phyloP scores from a whole-genome alignment of 495 filamentous ascomycete species.

The Podospora bellae-mahoneyi region DNA sequence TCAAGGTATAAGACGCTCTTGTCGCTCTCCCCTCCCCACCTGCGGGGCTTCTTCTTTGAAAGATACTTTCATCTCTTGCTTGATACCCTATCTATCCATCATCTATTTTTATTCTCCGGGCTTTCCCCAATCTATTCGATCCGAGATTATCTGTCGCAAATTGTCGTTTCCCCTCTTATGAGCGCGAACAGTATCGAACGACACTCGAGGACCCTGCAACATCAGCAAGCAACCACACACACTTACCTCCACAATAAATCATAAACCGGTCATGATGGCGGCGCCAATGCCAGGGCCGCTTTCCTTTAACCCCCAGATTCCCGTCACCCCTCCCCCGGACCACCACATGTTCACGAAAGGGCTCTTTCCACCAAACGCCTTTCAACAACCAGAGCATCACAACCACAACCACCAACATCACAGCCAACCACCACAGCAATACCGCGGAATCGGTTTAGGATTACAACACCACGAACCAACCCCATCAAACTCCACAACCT shows the following conservation, averaged over 20 bases:
- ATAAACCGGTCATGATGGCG: slow-evolving; percentile 22
- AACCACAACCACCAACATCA: background rate
- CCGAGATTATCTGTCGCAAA: background rate
- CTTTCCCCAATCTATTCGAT: background rate
- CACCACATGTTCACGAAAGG: slow-evolving; percentile 29
- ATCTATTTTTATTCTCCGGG: background rate
- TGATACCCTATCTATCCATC: background rate
- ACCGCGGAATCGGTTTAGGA: background rate
- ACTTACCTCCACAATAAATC: background rate
- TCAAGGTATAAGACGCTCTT: slow-evolving; percentile 17
- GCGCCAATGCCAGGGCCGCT: slow-evolving; percentile 23
- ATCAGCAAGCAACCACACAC: background rate
- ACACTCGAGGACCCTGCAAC: background rate
- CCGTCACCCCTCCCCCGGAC: slow-evolving; percentile 33
- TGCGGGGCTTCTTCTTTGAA: slow-evolving; percentile 6
- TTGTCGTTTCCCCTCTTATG: background rate
- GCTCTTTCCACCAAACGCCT: slow-evolving; percentile 10
- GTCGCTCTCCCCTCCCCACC: slow-evolving; percentile 8
- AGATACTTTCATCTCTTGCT: slow-evolving; percentile 12
- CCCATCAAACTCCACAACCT: background rate
- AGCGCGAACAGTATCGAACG: background rate
- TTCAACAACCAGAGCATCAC: background rate
- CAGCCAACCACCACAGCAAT: background rate
- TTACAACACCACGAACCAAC: slow-evolving; percentile 9
- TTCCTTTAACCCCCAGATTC: slow-evolving; percentile 28